Percentiles rank a stretch among this genome's conserved stretches.
phyloP scores from a whole-genome alignment of 2,329 filamentous ascomycete species.

The Penicillium sp. region DNA sequence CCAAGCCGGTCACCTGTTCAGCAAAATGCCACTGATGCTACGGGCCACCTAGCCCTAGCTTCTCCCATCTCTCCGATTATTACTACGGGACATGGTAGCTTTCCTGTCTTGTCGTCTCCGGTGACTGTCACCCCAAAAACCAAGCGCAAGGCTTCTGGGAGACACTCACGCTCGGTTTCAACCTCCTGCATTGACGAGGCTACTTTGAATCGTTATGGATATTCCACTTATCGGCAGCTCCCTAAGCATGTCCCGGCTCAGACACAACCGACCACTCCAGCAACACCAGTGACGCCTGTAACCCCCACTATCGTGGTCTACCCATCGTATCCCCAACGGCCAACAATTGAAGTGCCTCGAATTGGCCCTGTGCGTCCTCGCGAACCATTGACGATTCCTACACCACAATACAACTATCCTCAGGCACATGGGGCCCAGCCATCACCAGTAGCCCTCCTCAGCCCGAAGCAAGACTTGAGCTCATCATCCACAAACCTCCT shows the following conservation, averaged over 20 bases:
- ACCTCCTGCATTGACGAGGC: slow-evolving; percentile 63
- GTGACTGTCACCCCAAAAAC: slow-evolving; percentile 50
- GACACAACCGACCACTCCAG: slow-evolving; percentile 37
- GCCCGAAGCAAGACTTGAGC: slow-evolving; percentile 23
- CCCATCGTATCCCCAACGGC: slow-evolving; percentile 30
- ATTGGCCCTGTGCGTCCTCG: slow-evolving; percentile 43
- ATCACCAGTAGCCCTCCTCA: slow-evolving; percentile 26
- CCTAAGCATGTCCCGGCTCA: slow-evolving; percentile 52
- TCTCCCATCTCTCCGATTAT: slow-evolving; percentile 45
- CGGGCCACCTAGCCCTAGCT: slow-evolving; percentile 41
- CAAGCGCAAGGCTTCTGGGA: slow-evolving; percentile 36
- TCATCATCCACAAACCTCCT: slow-evolving; percentile 61
- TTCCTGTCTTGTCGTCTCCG: slow-evolving; percentile 59
- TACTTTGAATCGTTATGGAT: slow-evolving; percentile 65
- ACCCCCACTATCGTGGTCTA: slow-evolving; percentile 37
- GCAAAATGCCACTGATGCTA: slow-evolving; percentile 44
- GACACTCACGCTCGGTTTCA: slow-evolving; percentile 57
- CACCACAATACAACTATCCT: slow-evolving; percentile 26
- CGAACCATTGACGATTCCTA: slow-evolving; percentile 28
- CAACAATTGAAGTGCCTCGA: slow-evolving; percentile 34
- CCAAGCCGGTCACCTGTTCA: slow-evolving; percentile 41
- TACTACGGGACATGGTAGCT: slow-evolving; percentile 24
- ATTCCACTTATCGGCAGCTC: slow-evolving; percentile 77
- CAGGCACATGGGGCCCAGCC: slow-evolving; percentile 23
- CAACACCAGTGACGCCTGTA: slow-evolving; percentile 39